Evolutionary conservation across 306 rosid genomes (phyloP), one percentile per base, ranked within the genome.

Genomic region (Pyrus betulifolia): DNA sequence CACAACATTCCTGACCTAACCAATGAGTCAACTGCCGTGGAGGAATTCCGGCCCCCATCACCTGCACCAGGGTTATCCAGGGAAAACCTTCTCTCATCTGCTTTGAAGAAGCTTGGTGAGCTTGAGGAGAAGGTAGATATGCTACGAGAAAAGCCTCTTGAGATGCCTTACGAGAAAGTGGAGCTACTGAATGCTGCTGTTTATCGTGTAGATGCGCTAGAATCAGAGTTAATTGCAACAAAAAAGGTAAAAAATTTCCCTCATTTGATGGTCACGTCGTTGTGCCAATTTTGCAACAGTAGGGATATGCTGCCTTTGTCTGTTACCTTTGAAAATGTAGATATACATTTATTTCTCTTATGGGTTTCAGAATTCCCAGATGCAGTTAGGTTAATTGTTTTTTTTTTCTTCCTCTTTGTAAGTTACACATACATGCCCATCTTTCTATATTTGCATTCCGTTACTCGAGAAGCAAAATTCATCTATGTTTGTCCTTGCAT

Each of bases 101-200:
- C 93, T 69, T 75, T 88, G 84, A 81, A 83, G 79, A 90, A 84
- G 83, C 85, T 91, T 23, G 84, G 86, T 75, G 89, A 87, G 66
- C 93, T 94, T 54, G 97, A 94, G 76, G 88, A 84, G 86, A 91
- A 86, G 85, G 89, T 91, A 62, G 86, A 77, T 81, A 76, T 74
- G 84, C 88, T 91, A 33, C 91, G 83, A 78, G 83, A 92, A 78
- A 93, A 83, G 85, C 96, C 95, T 13, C 85, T 82, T 84, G 88
- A 77, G 70, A 89, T 93, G 98, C 98, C 98, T 75, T 70, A 18
- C 68, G 98, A 93, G 81, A 93, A 93, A 88, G 98, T 80, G 63
- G 97, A 91, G 82, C 86, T 93, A 65, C 81, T 93, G 65, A 93
- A 93, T 83, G 98, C 95, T 69, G 98, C 98, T 33, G 95, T 91